A percentile compares a stretch with the other conserved stretches of the same genome.
phyloP scores from a whole-genome alignment of 2,329 filamentous ascomycete genomes.

The Claviceps cyperi region DNA sequence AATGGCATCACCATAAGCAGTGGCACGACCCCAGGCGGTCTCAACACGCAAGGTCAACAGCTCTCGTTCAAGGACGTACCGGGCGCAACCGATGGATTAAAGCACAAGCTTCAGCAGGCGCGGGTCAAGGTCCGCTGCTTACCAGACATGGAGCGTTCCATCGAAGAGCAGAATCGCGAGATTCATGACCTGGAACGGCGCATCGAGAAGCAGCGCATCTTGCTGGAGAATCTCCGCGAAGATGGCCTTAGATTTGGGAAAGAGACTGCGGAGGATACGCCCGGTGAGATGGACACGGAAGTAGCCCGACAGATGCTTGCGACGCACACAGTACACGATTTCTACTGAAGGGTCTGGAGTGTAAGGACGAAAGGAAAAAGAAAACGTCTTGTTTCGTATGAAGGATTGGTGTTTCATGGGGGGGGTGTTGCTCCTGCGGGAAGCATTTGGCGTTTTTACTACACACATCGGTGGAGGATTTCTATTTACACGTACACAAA shows the following conservation, averaged over 20 bases:
- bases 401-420: background rate
- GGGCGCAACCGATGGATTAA: slow-evolving; percentile 62
- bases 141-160: slow-evolving; percentile 53
- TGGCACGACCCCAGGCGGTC: slow-evolving; percentile 22
- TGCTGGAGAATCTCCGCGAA: slow-evolving; percentile 39
- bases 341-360: background rate
- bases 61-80: slow-evolving; percentile 59
- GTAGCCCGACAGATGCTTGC: slow-evolving; percentile 8
- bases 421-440: background rate
- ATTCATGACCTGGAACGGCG: slow-evolving; percentile 50
- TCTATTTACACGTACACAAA: background rate
- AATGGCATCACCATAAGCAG: slow-evolving; percentile 24
- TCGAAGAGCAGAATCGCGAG: slow-evolving; percentile 58
- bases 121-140: slow-evolving; percentile 48
- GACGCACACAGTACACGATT: background rate
- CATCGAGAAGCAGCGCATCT: slow-evolving; percentile 46
- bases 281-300: slow-evolving; percentile 25
- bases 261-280: slow-evolving; percentile 14
- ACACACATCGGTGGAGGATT: background rate
- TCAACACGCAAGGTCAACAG: slow-evolving; percentile 20
- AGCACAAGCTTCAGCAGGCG: slow-evolving; percentile 71
- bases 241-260: slow-evolving; percentile 23
- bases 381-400: background rate
- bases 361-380: background rate
- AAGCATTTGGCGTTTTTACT: background rate